Evolutionary conservation across 108 stramenopile species (phyloP), one percentile per base, ranked within the genome.

Genomic region (Chaetoceros tenuissimus): DNA sequence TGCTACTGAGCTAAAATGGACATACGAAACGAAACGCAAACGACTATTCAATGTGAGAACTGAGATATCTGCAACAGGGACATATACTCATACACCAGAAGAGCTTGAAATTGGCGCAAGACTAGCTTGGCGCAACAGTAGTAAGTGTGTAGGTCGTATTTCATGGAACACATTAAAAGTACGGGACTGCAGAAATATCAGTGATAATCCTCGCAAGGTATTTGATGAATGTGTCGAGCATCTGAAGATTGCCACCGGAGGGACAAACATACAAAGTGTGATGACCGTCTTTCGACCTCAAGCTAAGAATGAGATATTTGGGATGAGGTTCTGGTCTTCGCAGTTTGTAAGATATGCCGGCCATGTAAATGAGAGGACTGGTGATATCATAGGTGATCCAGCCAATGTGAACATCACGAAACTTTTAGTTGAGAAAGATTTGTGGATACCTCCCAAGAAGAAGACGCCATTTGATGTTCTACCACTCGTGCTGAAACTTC

Each of bases 331-430:
- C 31, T 74, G 73, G 73, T 47, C 31, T 21, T 13, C 44, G 2
- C 73, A 74, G 44, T 16, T 74, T 30, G 64, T 74, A 20, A 56
- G 72, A 21, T 73, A 57, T 31, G 72, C 72, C 8, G 34, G 45
- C 3, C 69, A 69, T 46, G 19, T 22, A 18, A 63, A 62, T 28
- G 58, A 45, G 1, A 13, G 13, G 34, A 40, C 34, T 40, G 34
- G 34, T 40, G 13, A 40, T 10, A 17, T 59, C 0, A 59, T 73
- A 18, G 72, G 72, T 17, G 72, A 73, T 46, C 51, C 51, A 17
- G 72, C 68, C 0, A 73, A 73, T 29, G 21, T 48, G 3, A 45
- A 57, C 21, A 43, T 63, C 2, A 73, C 72, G 1, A 31, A 64
- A 1, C 43, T 50, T 24, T 24, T 64, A 18, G 17, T 73, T 2